These are phyloP conservation scores for Hypoxylon sp. DNA, from an alignment of 2,329 filamentous ascomycete genomes.

Conservation along the genomic window DNA sequence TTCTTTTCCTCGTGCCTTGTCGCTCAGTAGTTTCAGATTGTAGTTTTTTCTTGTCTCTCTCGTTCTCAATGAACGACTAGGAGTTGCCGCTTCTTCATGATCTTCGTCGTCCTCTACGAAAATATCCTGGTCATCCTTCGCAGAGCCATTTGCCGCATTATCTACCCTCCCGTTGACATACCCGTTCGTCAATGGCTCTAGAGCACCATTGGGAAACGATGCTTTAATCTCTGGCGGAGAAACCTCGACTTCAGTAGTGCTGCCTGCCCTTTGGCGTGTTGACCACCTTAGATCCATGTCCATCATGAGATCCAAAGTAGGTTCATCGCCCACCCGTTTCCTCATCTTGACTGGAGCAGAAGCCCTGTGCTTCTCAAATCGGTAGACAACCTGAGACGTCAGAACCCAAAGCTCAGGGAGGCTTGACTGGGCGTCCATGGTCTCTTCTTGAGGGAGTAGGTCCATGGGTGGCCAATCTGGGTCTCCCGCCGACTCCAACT, in stretches of 20 bases:
- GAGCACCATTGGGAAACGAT: conserved; percentile 57
- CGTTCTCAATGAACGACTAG: conserved; percentile 65
- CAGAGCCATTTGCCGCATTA: conserved; percentile 44
- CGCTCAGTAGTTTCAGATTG: conserved; percentile 72
- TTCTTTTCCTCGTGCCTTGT: conserved; percentile 69
- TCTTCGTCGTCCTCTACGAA: conserved; percentile 57
- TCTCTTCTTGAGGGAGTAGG: conserved; percentile 52
- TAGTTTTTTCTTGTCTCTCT: conserved; percentile 67
- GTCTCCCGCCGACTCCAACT: conserved; percentile 67
- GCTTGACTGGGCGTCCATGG: conserved; percentile 48
- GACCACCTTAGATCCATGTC: conserved; percentile 56
- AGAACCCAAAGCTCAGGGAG: conserved; percentile 52
- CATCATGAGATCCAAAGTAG: conserved; percentile 48
- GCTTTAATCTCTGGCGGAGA: conserved; percentile 63
- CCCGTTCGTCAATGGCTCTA: conserved; percentile 54
- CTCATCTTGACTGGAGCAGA: conserved; percentile 49
- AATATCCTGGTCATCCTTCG: conserved; percentile 46
- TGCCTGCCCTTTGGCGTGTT: conserved; percentile 45
- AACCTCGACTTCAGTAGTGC: conserved; percentile 56
- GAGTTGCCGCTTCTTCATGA: conserved; percentile 66
- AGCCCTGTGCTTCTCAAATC: conserved; percentile 52
- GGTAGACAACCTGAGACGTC: conserved; percentile 50
- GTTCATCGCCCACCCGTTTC: conserved; percentile 48
- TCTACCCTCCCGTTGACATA: conserved; percentile 53
- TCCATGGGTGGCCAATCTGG: conserved; percentile 68